Evolutionary conservation across 2,329 filamentous ascomycete genomes (phyloP).

Genomic region (Penicillium sp.): DNA sequence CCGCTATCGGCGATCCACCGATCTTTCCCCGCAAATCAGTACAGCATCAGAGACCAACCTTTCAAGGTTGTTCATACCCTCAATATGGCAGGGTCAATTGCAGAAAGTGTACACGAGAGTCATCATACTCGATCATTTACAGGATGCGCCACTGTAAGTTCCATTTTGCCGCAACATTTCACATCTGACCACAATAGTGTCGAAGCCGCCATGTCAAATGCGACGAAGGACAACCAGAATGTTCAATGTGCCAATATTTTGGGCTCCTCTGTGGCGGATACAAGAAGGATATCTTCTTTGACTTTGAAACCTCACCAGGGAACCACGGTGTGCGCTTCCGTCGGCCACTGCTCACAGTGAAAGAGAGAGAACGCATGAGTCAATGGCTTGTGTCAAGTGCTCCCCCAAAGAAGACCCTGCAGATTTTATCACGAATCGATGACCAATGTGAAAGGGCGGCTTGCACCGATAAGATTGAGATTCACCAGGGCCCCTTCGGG

Average conservation of each 20-base stretch:
- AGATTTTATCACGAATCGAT: slow-evolving; percentile 28
- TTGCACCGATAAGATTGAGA: background rate
- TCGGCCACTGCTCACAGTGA: slow-evolving; percentile 48
- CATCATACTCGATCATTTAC: slow-evolving; percentile 18
- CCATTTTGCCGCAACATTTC: background rate
- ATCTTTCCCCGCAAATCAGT: slow-evolving; percentile 14
- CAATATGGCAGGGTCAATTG: slow-evolving; percentile 8
- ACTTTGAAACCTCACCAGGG: slow-evolving; percentile 22
- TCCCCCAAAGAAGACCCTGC: slow-evolving; percentile 24
- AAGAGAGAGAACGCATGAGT: slow-evolving; percentile 39
- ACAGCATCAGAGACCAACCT: background rate
- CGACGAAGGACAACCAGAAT: slow-evolving; percentile 46
- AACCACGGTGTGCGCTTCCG: slow-evolving; percentile 36
- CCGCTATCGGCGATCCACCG: slow-evolving; percentile 15
- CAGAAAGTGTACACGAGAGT: slow-evolving; percentile 1
- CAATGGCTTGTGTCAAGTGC: slow-evolving; percentile 37
- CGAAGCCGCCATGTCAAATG: slow-evolving; percentile 49
- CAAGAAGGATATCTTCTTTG: slow-evolving; percentile 42
- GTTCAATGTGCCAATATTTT: slow-evolving; percentile 40
- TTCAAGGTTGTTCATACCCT: background rate
- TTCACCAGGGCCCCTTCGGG: slow-evolving; percentile 16
- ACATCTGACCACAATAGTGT: slow-evolving; percentile 28
- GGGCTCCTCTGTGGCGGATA: slow-evolving; percentile 45
- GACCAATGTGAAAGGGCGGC: slow-evolving; percentile 23
- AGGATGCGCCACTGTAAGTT: slow-evolving; percentile 17